These are phyloP conservation scores for Rehmannia glutinosa DNA, from an alignment of 257 asterid genomes.

Conservation along the genomic window DNA sequence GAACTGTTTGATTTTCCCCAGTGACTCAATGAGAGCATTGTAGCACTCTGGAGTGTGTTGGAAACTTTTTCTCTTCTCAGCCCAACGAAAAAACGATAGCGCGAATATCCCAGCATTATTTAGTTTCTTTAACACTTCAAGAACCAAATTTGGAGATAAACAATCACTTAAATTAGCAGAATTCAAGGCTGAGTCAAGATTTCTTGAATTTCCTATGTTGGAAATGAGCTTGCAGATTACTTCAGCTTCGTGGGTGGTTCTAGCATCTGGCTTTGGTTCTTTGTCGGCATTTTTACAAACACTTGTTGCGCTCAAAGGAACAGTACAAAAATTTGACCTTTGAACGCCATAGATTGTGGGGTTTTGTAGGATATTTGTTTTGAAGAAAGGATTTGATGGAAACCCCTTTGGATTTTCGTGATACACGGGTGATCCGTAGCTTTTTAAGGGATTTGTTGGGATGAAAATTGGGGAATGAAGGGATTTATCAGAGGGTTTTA, in stretches of 20 bases:
- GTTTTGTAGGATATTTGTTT: conserved; percentile 3
- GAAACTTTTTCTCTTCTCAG: conserved; percentile 44
- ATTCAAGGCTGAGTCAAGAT: conserved; percentile 36
- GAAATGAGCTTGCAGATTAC: conserved; percentile 43
- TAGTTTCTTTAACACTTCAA: conserved; percentile 63
- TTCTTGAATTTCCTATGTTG: conserved; percentile 21
- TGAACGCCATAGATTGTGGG: background rate
- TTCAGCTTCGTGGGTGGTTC: conserved; percentile 39
- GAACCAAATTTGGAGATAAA: conserved; percentile 45
- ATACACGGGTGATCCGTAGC: background rate
- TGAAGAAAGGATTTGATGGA: conserved; percentile 6
- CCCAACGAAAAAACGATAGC: conserved; percentile 76
- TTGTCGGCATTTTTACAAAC: conserved; percentile 19
- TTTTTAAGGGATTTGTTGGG: background rate
- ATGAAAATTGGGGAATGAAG: background rate
- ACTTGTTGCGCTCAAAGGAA: conserved; percentile 11
- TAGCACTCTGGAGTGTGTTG: conserved; percentile 47
- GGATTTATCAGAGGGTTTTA: conserved; percentile 1
- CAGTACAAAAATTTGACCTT: conserved; percentile 3
- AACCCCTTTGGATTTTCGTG: background rate
- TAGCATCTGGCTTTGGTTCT: conserved; percentile 20
- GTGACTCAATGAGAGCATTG: conserved; percentile 64
- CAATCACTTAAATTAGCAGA: conserved; percentile 20
- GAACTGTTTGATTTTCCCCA: conserved; percentile 82
- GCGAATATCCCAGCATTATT: conserved; percentile 64